Conservation (phyloP, 2,329 filamentous ascomycete genomes). For the Dothideomycetidae sp. region DNA sequence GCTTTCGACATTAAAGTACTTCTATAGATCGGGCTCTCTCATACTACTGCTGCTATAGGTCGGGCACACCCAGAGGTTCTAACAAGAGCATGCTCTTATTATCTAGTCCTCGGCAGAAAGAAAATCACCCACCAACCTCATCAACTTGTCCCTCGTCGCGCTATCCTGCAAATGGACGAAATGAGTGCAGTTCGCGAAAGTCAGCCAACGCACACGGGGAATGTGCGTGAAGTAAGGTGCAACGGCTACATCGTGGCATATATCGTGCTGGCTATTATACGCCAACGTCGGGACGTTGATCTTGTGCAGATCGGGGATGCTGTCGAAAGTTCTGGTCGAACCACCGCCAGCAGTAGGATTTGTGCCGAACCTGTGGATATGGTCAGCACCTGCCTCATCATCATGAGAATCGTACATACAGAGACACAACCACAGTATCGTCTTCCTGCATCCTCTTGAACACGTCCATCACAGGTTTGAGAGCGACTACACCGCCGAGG, state of each 20-base stretch:
- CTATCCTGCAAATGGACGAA: background rate
- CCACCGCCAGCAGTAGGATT: background rate
- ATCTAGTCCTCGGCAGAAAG: no score
- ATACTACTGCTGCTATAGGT: no score
- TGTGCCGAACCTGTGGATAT: background rate
- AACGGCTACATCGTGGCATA: background rate
- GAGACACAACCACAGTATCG: background rate
- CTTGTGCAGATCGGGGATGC: background rate
- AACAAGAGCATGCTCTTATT: no score
- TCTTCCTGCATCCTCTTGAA: background rate
- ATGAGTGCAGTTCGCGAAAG: background rate
- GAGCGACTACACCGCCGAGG: no score
- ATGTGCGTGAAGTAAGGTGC: background rate
- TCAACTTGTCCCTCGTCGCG: background rate
- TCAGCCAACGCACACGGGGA: background rate
- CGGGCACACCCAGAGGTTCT: no score
- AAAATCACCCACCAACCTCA: background rate
- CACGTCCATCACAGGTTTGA: no score
- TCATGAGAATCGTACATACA: background rate
- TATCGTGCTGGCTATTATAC: background rate
- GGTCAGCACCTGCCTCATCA: background rate
- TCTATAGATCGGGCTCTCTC: no score
- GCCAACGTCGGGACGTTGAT: background rate
- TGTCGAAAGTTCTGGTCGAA: background rate
- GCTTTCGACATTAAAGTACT: no score